phyloP scores from a whole-genome alignment of 352 stramenopile genomes.

The Pythium sukuiense region DNA sequence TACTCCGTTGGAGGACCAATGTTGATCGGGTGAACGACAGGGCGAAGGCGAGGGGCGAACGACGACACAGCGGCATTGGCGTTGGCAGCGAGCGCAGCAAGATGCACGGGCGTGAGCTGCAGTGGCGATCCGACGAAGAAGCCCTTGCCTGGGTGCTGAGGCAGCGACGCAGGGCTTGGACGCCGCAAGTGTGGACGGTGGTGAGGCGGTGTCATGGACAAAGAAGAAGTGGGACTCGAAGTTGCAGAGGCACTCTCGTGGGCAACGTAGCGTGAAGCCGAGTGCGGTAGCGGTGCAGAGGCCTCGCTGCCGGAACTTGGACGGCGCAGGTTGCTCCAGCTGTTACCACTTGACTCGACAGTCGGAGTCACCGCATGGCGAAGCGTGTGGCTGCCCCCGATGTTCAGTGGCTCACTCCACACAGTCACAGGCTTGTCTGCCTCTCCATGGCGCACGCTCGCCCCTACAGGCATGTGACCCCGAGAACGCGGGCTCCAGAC shows the following conservation, averaged over 20 bases:
- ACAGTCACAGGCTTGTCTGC: background rate
- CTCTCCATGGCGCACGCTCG: conserved; percentile 16
- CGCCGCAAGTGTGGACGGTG: conserved; percentile 2
- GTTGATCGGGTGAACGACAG: conserved; percentile 57
- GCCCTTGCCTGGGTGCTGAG: conserved; percentile 4
- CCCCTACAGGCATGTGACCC: conserved; percentile 16
- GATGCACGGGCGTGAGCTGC: conserved; percentile 25
- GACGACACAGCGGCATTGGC: background rate
- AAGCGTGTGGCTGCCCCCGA: conserved; percentile 16
- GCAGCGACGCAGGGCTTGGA: background rate
- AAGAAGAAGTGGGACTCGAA: background rate
- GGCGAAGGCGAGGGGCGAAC: conserved; percentile 39
- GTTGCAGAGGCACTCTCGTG: conserved; percentile 1
- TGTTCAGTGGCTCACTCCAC: conserved; percentile 17
- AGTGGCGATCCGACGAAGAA: conserved; percentile 18
- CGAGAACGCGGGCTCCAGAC: conserved; percentile 7
- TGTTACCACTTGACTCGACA: conserved; percentile 1
- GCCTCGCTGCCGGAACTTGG: background rate
- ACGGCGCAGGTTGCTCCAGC: conserved; percentile 12
- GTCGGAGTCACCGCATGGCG: conserved; percentile 19
- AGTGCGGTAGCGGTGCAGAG: background rate
- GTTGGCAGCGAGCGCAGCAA: conserved; percentile 20
- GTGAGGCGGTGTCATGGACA: conserved; percentile 1
- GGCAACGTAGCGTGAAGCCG: conserved; percentile 1
- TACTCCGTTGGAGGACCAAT: conserved; percentile 66